Base-by-base conservation (phyloP, 768 basidiomycete species). In the Pleurotus cornucopiae region DNA sequence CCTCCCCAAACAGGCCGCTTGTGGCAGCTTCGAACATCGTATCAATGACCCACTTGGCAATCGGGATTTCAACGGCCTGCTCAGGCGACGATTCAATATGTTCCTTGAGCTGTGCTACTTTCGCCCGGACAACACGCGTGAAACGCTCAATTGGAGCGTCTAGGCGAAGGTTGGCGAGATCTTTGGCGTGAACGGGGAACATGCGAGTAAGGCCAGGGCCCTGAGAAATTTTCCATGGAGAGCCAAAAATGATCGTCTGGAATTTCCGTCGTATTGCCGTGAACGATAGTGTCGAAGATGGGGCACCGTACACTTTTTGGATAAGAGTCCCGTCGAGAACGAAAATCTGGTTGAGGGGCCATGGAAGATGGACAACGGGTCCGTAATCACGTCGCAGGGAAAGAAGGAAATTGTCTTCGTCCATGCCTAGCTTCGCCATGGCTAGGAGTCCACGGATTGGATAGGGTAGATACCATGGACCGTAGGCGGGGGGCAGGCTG, bases 391-490 rank as follows among this genome's bases (percentile, higher is more conserved):
- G 54, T 5, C 43, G 54, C 14, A 37, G 16, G 5, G 54, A 37
- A 3, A 55, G 30, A 7, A 47, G 45, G 26, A 55, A 55, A 13
- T 21, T 20, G 18, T 55, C 54, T 25, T 55, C 54, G n/a, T 55
- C 45, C 14, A 48, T 48, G 11, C 54, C 54, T 16, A 55, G 45
- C 37, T 39, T 37, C 6, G 46, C 26, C 54, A 55, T 55, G 1
- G 54, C 54, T 26, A 55, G 11, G 23, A 55, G 0, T 5, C 54
- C 54, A 21, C 54, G 54, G 20, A 55, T 37, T 0, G 37, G 13
- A 30, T 20, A 34, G 5, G 54, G 54, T 14, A 55, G 54, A 25
- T 55, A 55, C 54, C 54, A 55, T 46, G 54, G 54, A 11, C 54
- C 54, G 26, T 55, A 55, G 11, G 39, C 45, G 4, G 54, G 54